Conservation (phyloP, 2,329 filamentous ascomycete genomes). For the Exophiala alcalophila region DNA sequence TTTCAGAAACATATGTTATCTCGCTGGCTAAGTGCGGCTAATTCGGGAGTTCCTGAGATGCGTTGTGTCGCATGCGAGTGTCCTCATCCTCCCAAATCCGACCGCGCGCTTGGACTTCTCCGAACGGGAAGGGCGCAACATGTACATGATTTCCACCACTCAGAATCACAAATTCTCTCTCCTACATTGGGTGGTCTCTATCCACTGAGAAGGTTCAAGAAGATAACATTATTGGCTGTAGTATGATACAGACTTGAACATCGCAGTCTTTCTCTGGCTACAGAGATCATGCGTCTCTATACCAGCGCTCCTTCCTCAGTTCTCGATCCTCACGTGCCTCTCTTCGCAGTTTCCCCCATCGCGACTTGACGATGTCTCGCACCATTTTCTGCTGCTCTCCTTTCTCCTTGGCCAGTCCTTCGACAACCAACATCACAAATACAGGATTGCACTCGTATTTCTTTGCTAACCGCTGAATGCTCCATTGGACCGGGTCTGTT, state of each 20-base stretch:
- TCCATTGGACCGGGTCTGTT: constrained; percentile 59
- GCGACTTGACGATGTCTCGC: constrained; percentile 54
- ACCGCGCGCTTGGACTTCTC: neutral
- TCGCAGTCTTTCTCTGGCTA: neutral
- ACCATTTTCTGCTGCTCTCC: constrained; percentile 46
- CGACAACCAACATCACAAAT: constrained; percentile 60
- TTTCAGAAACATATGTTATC: constrained; percentile 19
- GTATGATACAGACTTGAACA: too few relatives aligned
- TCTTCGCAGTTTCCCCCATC: constrained; percentile 59
- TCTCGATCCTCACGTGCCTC: constrained; percentile 60
- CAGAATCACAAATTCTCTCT: too few relatives aligned
- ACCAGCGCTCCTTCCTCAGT: constrained; percentile 61
- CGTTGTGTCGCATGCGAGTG: neutral
- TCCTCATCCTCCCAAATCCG: constrained; percentile 3
- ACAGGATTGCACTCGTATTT: constrained; percentile 62
- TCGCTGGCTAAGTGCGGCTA: constrained; percentile 8
- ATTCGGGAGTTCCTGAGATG: too few relatives aligned
- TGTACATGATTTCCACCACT: neutral
- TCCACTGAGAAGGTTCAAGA: neutral
- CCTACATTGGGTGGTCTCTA: too few relatives aligned
- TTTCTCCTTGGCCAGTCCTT: constrained; percentile 49
- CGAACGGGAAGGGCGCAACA: too few relatives aligned
- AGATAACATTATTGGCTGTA: too few relatives aligned
- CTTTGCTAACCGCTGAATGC: constrained; percentile 56
- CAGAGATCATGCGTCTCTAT: constrained; percentile 50